Percentiles rank a stretch among this genome's conserved stretches.
phyloP scores from a whole-genome alignment of 2,329 filamentous ascomycete species.

The Penicillium decumbens region DNA sequence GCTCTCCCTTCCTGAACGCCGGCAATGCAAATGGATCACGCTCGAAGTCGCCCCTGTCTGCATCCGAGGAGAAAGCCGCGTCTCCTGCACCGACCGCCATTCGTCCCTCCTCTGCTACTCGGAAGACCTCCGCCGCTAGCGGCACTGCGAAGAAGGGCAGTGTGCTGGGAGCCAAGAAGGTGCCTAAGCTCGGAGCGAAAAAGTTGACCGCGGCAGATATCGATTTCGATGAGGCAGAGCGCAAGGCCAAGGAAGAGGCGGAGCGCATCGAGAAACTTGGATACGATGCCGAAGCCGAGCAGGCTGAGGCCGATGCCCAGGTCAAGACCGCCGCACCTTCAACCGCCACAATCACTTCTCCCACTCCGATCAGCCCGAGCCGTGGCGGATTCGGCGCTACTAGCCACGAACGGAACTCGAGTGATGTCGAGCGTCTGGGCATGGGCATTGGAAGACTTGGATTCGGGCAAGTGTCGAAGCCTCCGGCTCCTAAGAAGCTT shows the following conservation, averaged over 20 bases:
- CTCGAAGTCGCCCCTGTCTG: constrained; percentile 74
- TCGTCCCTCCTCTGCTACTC: constrained; percentile 72
- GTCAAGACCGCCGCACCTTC: constrained; percentile 36
- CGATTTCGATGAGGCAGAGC: constrained; percentile 96
- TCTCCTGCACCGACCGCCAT: constrained; percentile 59
- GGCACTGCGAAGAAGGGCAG: constrained; percentile 72
- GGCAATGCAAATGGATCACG: constrained; percentile 67
- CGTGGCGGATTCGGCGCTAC: constrained; percentile 57
- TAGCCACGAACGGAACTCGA: constrained; percentile 55
- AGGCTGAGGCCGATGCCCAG: constrained; percentile 42
- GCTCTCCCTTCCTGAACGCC: constrained; percentile 84
- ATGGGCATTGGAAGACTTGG: constrained; percentile 83
- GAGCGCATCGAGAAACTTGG: constrained; percentile 93
- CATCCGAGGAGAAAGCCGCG: constrained; percentile 48
- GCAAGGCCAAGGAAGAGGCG: constrained; percentile 94
- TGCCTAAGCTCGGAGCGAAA: constrained; percentile 81
- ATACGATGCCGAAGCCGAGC: constrained; percentile 88
- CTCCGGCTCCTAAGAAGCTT: constrained; percentile 65
- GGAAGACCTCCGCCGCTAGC: constrained; percentile 60
- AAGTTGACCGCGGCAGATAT: constrained; percentile 72
- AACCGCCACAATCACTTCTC: constrained; percentile 62
- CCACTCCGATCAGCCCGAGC: constrained; percentile 69
- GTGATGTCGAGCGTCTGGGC: constrained; percentile 81
- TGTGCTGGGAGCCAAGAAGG: constrained; percentile 81
- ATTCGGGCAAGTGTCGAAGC: constrained; percentile 70